These are phyloP conservation scores for Fraxinus excelsior DNA, from an alignment of 257 asterid genomes.

Conservation along the genomic window DNA sequence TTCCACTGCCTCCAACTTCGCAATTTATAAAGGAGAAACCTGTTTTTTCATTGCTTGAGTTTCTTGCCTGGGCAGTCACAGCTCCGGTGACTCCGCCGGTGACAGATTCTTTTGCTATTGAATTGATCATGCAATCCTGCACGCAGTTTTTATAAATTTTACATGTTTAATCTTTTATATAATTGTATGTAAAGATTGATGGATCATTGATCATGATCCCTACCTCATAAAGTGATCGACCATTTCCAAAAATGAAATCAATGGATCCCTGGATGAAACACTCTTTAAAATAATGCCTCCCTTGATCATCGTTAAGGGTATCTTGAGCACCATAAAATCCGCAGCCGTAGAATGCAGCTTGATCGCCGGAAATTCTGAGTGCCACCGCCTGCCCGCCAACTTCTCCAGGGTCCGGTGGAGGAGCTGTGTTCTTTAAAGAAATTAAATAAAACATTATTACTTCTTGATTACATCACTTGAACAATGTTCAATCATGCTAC, in stretches of 20 bases:
- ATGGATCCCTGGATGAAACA: conserved; percentile 89
- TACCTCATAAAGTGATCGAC: conserved; percentile 75
- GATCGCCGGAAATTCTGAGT: conserved; percentile 60
- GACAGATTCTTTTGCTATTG: conserved; percentile 54
- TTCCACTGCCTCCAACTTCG: conserved; percentile 61
- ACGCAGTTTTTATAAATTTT: not conserved
- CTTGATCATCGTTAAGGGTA: conserved; percentile 70
- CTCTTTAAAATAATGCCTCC: conserved; percentile 82
- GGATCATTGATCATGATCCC: not conserved
- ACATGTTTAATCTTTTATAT: not conserved
- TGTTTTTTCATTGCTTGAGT: conserved; percentile 42
- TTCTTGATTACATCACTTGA: not conserved
- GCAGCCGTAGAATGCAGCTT: conserved; percentile 79
- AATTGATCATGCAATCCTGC: conserved; percentile 67
- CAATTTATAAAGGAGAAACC: conserved; percentile 88
- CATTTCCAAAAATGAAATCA: conserved; percentile 87
- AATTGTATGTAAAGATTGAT: not conserved
- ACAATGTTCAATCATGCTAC: not conserved
- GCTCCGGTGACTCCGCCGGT: conserved; percentile 51
- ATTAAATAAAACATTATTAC: not conserved
- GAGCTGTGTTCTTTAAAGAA: conserved; percentile 68
- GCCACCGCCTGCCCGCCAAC: conserved; percentile 80
- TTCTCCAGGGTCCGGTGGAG: conserved; percentile 68
- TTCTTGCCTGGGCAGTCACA: conserved; percentile 79
- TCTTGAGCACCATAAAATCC: conserved; percentile 88